Evolutionary conservation across 2,329 filamentous ascomycete species (phyloP).

Genomic region (Xylaria sp.): DNA sequence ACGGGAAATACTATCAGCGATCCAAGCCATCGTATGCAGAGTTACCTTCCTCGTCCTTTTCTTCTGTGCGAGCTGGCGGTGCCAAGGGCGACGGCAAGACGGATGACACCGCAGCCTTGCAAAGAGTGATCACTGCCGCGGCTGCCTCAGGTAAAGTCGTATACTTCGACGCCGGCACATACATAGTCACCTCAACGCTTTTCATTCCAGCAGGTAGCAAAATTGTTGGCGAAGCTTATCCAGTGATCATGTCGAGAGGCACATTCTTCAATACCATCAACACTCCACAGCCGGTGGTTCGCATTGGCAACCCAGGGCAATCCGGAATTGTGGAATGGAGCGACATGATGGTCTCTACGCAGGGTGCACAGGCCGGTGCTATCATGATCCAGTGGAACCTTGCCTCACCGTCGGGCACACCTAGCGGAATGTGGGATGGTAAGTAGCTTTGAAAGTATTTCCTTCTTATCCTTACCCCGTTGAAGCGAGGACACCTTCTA

Average conservation of each 20-base stretch:
- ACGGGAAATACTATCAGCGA: constrained; percentile 67
- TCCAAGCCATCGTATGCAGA: constrained; percentile 79
- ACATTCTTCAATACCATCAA: constrained; percentile 53
- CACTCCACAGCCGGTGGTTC: constrained; percentile 61
- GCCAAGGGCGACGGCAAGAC: constrained; percentile 75
- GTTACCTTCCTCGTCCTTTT: constrained; percentile 62
- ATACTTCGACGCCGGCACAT: constrained; percentile 68
- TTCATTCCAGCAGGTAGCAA: constrained; percentile 54
- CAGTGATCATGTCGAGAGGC: constrained; percentile 59
- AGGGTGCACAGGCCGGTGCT: constrained; percentile 63
- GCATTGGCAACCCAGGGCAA: constrained; percentile 62
- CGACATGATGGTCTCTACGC: constrained; percentile 67
- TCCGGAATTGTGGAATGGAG: constrained; percentile 65
- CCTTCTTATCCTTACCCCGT: neutral
- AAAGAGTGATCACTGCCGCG: constrained; percentile 64
- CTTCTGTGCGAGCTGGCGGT: constrained; percentile 71
- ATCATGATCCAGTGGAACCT: constrained; percentile 72
- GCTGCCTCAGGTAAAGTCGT: constrained; percentile 60
- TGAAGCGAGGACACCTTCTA: neutral
- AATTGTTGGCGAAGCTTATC: constrained; percentile 65
- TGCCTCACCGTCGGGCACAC: constrained; percentile 38
- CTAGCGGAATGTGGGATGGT: constrained; percentile 71
- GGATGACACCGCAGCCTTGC: constrained; percentile 77
- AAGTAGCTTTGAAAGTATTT: neutral
- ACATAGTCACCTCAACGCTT: constrained; percentile 63